Evolutionary conservation across 768 basidiomycete species (phyloP).

Genomic region (Xerocomus spinulosus): DNA sequence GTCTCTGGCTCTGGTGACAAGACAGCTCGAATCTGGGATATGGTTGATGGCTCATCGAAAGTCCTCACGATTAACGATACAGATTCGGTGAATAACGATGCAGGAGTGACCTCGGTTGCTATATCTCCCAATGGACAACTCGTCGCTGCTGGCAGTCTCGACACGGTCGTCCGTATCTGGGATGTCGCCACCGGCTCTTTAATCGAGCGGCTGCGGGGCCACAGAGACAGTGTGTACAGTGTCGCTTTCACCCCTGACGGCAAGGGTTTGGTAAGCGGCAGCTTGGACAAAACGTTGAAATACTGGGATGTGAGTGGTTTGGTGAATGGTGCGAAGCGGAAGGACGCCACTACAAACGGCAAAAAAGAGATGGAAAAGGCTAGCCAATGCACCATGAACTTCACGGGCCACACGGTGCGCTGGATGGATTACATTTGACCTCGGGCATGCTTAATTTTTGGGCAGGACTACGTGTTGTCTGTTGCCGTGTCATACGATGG

Average conservation of each 20-base stretch:
- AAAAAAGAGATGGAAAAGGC: conserved; percentile 48
- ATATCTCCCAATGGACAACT: conserved; percentile 69
- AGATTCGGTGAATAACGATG: conserved; percentile 45
- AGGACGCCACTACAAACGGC: conserved; percentile 37
- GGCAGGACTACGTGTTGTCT: conserved; percentile 66
- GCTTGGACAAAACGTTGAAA: conserved; percentile 84
- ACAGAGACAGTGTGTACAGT: conserved; percentile 82
- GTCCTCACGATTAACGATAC: conserved; percentile 42
- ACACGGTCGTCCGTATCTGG: conserved; percentile 79
- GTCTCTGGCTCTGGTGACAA: conserved; percentile 84
- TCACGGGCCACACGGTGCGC: conserved; percentile 81
- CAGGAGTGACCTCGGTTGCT: conserved; percentile 76
- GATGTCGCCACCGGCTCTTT: conserved; percentile 62
- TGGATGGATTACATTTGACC: conserved; percentile 1
- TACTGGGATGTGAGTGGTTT: conserved; percentile 68
- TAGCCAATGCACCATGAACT: conserved; percentile 70
- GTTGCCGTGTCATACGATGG: conserved; percentile 88
- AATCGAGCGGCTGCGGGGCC: conserved; percentile 71
- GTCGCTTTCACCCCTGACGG: conserved; percentile 94
- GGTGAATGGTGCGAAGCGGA: conserved; percentile 31
- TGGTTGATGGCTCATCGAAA: conserved; percentile 31
- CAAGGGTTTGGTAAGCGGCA: conserved; percentile 82
- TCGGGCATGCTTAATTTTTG: not conserved
- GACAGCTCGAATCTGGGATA: conserved; percentile 73
- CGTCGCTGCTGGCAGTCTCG: conserved; percentile 67